Percentiles rank a stretch among this genome's conserved stretches.
Evolutionary conservation across 2,329 filamentous ascomycete species (phyloP).

Genomic region (Aspergillus fijiensis): DNA sequence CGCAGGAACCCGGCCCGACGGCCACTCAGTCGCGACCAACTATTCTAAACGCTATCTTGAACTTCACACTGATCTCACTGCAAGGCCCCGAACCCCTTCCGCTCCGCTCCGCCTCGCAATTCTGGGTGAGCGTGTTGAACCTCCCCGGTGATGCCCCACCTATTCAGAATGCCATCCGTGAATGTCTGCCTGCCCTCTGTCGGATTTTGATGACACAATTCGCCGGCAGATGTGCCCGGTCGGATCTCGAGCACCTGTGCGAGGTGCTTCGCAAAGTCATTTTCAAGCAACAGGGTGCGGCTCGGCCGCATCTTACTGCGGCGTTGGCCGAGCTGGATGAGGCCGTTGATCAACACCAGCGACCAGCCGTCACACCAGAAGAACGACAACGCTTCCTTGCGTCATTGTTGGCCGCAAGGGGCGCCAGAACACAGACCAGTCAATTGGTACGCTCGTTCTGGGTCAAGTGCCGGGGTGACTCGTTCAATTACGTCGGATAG

Average conservation of each 20-base stretch:
- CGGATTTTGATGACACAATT: conserved; percentile 43
- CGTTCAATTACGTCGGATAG: conserved; percentile 41
- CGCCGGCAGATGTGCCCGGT: conserved; percentile 46
- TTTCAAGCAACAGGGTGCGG: conserved; percentile 43
- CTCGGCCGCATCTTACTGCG: conserved; percentile 37
- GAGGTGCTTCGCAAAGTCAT: conserved; percentile 44
- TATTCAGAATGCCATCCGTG: conserved; percentile 33
- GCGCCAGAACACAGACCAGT: conserved; percentile 37
- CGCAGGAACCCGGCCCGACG: conserved; percentile 14
- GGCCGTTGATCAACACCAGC: conserved; percentile 22
- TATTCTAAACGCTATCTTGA: conserved; percentile 37
- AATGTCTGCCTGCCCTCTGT: conserved; percentile 39
- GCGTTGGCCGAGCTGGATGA: conserved; percentile 35
- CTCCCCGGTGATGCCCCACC: conserved; percentile 30
- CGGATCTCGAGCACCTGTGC: conserved; percentile 44
- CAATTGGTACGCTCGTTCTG: conserved; percentile 45
- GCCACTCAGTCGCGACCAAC: conserved; percentile 23
- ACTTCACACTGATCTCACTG: conserved; percentile 43
- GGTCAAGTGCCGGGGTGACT: conserved; percentile 45
- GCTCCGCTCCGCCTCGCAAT: conserved; percentile 47
- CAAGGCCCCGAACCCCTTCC: conserved; percentile 46
- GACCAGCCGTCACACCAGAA: conserved; percentile 29
- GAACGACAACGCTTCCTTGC: conserved; percentile 45
- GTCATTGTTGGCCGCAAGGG: conserved; percentile 40
- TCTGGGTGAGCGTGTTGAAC: conserved; percentile 44